Base-by-base conservation (phyloP, 2,329 filamentous ascomycete species). In the Colletotrichum echinochloae region DNA sequence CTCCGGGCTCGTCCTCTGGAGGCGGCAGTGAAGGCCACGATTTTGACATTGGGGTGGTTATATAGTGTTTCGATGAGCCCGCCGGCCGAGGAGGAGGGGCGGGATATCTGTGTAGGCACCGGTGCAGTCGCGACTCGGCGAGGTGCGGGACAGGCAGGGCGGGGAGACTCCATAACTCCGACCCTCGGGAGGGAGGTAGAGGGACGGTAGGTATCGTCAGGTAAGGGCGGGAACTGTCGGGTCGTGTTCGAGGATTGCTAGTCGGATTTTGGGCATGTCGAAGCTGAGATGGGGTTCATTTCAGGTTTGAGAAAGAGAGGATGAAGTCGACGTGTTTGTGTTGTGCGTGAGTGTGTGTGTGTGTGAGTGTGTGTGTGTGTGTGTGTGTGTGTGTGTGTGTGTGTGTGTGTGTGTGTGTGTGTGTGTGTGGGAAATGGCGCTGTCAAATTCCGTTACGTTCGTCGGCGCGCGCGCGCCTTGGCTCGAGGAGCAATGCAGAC, bases 11-110 rank as follows among this genome's bases (percentile, higher is more conserved):
- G 71, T 37, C 76, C 75, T 61, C 78, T 78, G 5, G 69, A 71
- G 30, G 80, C 81, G 28, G 82, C 82, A 23, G 79, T 84, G 74
- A 89, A 89, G 18, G 87, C 81, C 51, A 88, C 82, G 72, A 97
- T 93, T 77, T 91, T 94, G 69, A 90, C 90, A 52, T 88, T 89
- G 0, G 91, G 88, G 75, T 95, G 92, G 67, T 88, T 89, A 78
- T 93, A 96, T 6, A 97, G 86, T 2, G 90, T 93, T 78, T 94
- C 92, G 74, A 93, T 85, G 8, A 82, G 74, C 12, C 80, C 79
- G 56, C 79, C 78, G 49, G 70, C 61, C 28, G 77, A 73, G 14
- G 76, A 66, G 41, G 69, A 77, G 44, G 55, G 73, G 44, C 74
- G 74, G 57, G 71, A 62, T 71, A 77, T 74, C 59, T 74, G 63